phyloP scores from a whole-genome alignment of 1,284 basidiomycete genomes.

The Sparassis latifolia region DNA sequence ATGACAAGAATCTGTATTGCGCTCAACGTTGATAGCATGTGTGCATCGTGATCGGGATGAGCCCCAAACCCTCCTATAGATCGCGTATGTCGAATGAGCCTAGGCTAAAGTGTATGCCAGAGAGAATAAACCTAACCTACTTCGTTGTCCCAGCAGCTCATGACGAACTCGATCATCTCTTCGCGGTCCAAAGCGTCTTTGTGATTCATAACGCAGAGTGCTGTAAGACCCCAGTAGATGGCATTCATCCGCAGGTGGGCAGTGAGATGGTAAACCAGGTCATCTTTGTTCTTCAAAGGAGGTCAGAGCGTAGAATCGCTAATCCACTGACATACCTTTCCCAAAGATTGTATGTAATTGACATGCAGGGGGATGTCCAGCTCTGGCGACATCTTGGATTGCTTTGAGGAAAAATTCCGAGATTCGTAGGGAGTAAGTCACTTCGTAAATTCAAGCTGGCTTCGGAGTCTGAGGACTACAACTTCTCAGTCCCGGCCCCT shows the following conservation, averaged over 20 bases:
- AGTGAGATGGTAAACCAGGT: constrained; percentile 89
- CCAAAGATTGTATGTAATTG: constrained; percentile 27
- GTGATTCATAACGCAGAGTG: constrained; percentile 75
- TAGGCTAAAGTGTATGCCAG: background rate
- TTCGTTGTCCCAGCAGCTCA: constrained; percentile 91
- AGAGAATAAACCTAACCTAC: constrained; percentile 46
- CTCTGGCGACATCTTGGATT: too few species aligned
- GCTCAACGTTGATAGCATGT: constrained; percentile 82
- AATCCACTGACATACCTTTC: constrained; percentile 15
- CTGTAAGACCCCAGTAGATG: constrained; percentile 93
- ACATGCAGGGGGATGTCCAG: constrained; percentile 22
- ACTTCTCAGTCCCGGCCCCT: too few species aligned
- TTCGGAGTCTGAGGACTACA: too few species aligned
- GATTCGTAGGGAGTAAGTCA: too few species aligned
- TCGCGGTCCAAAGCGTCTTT: constrained; percentile 74
- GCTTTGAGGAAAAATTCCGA: too few species aligned
- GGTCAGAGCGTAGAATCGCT: background rate
- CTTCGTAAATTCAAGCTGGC: too few species aligned
- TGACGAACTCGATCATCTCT: constrained; percentile 85
- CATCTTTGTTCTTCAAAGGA: constrained; percentile 64
- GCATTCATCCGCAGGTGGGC: constrained; percentile 94
- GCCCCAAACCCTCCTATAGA: constrained; percentile 84
- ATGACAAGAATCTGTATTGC: constrained; percentile 90
- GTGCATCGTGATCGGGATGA: constrained; percentile 90
- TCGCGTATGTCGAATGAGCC: background rate